Evolutionary conservation across 139 green algal genomes (phyloP).

Genomic region (Chlorella ohadii): DNA sequence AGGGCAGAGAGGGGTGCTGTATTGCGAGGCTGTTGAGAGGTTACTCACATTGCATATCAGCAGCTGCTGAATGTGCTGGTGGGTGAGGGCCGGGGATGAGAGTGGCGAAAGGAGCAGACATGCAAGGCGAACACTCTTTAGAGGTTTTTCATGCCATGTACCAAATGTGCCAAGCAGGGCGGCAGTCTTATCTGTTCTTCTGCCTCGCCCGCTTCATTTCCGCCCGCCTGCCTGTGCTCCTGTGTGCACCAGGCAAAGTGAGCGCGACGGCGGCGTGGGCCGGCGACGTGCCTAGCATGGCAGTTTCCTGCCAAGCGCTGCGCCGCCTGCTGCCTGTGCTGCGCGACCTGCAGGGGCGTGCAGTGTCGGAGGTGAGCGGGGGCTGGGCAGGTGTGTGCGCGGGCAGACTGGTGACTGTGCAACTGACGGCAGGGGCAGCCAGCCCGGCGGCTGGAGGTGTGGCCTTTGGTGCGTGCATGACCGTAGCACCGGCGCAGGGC

Average conservation of each 20-base stretch:
- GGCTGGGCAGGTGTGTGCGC: background rate
- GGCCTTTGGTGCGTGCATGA: too few species aligned
- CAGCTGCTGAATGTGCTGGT: slow-evolving; percentile 37
- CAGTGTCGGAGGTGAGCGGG: slow-evolving; percentile 9
- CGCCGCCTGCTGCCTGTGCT: slow-evolving; percentile 4
- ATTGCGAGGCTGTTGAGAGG: too few species aligned
- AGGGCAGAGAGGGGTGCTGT: too few species aligned
- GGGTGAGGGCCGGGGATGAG: slow-evolving; percentile 1
- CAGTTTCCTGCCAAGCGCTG: background rate
- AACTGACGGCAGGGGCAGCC: too few species aligned
- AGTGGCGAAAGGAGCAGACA: background rate
- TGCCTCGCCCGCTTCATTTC: too few species aligned
- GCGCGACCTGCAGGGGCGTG: slow-evolving; percentile 19
- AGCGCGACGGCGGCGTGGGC: background rate
- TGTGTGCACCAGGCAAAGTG: background rate
- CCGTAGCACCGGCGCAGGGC: too few species aligned
- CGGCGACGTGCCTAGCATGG: background rate
- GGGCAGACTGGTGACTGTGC: too few species aligned
- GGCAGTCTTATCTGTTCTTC: too few species aligned
- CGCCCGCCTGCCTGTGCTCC: background rate
- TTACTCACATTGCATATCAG: too few species aligned
- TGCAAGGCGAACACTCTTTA: too few species aligned
- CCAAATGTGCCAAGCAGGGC: too few species aligned
- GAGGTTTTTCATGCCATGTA: too few species aligned
- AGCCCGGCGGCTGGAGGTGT: background rate